Percentiles rank a stretch among this genome's conserved stretches.
Evolutionary conservation across 2,329 filamentous ascomycete species (phyloP).

Genomic region (Colletotrichum incanum): DNA sequence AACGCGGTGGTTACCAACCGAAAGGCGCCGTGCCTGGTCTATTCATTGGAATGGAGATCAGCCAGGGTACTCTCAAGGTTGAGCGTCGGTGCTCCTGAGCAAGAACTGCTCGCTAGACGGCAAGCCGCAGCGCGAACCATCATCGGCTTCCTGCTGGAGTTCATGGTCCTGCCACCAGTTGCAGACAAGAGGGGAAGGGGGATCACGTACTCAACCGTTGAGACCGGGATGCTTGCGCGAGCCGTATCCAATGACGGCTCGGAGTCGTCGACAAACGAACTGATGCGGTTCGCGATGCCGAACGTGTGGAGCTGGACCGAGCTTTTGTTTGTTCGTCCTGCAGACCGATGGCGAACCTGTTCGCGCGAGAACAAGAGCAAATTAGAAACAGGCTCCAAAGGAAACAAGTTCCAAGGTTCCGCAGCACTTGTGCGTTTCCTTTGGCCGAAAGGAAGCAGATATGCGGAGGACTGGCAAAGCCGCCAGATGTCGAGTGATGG

Average conservation of each 20-base stretch:
- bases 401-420: conserved; percentile 28
- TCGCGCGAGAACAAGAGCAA: conserved; percentile 35
- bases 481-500: conserved; percentile 11
- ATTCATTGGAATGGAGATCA: conserved; percentile 40
- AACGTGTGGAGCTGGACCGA: conserved; percentile 32
- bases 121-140: conserved; percentile 34
- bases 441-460: conserved; percentile 16
- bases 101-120: conserved; percentile 36
- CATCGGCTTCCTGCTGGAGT: conserved; percentile 41
- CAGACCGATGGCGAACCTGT: conserved; percentile 41
- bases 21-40: conserved; percentile 35
- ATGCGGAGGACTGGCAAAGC: conserved; percentile 27
- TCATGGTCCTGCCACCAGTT: conserved; percentile 30
- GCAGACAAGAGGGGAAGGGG: conserved; percentile 27
- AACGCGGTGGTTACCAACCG: conserved; percentile 37
- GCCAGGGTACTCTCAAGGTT: conserved; percentile 16
- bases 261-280: conserved; percentile 37
- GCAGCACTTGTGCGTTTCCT: conserved; percentile 33
- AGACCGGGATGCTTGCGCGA: conserved; percentile 24
- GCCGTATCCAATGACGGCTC: conserved; percentile 37
- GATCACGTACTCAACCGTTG: conserved; percentile 44
- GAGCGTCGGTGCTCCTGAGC: conserved; percentile 22
- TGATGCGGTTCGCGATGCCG: conserved; percentile 37
- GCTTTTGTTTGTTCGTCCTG: conserved; percentile 40
- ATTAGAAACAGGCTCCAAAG: conserved; percentile 41